Evolutionary conservation across 163 green algal species (phyloP), one percentile per base, ranked within the genome.

Genomic region (Scenedesmus sp.): DNA sequence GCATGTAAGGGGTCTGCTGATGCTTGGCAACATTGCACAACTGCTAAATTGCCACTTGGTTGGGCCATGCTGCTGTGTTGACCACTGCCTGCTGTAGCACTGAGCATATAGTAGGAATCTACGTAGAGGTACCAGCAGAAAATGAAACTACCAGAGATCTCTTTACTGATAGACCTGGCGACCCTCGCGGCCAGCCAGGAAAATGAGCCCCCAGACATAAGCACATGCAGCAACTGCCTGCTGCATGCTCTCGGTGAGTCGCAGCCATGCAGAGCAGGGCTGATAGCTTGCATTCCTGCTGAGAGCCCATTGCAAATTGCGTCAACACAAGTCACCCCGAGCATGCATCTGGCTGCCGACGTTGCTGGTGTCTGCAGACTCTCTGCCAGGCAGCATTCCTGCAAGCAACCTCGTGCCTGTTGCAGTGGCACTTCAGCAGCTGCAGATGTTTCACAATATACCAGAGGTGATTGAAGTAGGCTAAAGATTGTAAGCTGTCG

Each of bases 61-160:
- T 70, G 20, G 22, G 56, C 7, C 56, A 70, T 70, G 56, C 56
- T 70, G 56, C 56, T 70, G 56, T 70, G 56, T 70, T n/a, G 56
- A 70, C 56, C 56, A 70, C 20, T 70, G 56, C 51, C 12, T 61
- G 22, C 51, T 61, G 4, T 22, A 61, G 51, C 51, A 61, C 51
- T 22, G n/a, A 65, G 53, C 53, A 65, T n/a, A n/a, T n/a, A n/a
- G n/a, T n/a, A n/a, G n/a, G n/a, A n/a, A n/a, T n/a, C n/a, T n/a
- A n/a, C n/a, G n/a, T n/a, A n/a, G n/a, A n/a, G n/a, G n/a, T n/a
- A 61, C 65, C 70, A 16, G 4, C 4, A 18, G 18, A 37, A 35
- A 16, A 89, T 89, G 83, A 59, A 68, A 2, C 83, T 89, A 10
- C 61, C n/a, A 35, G 83, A 89, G 26, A 42, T 89, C 3, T 59